These are phyloP conservation scores for Leishmania tarentolae DNA, from an alignment of 208 protist genomes.

Conservation along the genomic window DNA sequence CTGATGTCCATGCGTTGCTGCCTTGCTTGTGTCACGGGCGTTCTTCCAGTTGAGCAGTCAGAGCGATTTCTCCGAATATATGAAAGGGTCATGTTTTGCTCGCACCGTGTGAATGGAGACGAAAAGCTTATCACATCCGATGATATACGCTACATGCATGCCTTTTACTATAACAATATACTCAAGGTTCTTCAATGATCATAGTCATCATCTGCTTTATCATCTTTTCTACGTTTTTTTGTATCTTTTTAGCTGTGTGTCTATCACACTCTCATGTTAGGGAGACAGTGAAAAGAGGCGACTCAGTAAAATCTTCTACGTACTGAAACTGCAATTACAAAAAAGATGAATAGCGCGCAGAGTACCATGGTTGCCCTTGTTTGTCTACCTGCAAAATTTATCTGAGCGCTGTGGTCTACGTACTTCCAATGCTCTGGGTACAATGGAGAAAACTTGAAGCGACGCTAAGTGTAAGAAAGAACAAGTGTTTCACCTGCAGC, in stretches of 20 bases:
- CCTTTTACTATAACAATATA: slow-evolving; percentile 88
- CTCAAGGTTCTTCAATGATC: slow-evolving; percentile 73
- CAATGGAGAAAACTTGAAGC: neutral
- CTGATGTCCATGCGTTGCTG: slow-evolving; percentile 91
- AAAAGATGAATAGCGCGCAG: neutral
- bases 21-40: slow-evolving; percentile 74
- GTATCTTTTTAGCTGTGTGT: slow-evolving; percentile 3
- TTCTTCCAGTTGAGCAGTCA: slow-evolving; percentile 50
- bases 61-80: slow-evolving; percentile 83
- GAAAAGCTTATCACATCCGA: slow-evolving; percentile 62
- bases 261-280: neutral
- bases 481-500: neutral
- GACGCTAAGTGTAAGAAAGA: neutral
- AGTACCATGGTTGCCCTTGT: neutral
- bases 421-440: neutral
- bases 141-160: slow-evolving; percentile 89
- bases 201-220: slow-evolving; percentile 9
- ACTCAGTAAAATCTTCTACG: neutral
- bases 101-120: slow-evolving; percentile 61
- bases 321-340: neutral
- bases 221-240: slow-evolving; percentile 9
- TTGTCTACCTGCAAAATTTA: neutral
- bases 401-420: neutral
- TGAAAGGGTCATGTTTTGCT: slow-evolving; percentile 78
- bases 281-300: neutral